Evolutionary conservation across 2,329 filamentous ascomycete genomes (phyloP).

Genomic region (Bisporella sp.): DNA sequence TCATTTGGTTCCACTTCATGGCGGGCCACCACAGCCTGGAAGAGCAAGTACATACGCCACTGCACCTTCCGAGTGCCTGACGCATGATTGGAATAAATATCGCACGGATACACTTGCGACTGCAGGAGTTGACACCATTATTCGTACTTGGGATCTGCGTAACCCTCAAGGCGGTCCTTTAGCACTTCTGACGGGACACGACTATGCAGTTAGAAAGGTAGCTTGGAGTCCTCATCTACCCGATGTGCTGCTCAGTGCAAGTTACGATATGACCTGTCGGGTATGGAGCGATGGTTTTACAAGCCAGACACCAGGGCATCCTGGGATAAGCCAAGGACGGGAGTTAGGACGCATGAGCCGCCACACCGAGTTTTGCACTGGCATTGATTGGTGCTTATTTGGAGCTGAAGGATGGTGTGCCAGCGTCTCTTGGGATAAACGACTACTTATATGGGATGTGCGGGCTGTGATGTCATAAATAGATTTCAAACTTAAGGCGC

Average conservation of each 20-base stretch:
- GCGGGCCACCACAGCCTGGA: slow-evolving; percentile 35
- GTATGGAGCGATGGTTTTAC: slow-evolving; percentile 76
- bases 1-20: slow-evolving; percentile 76
- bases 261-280: slow-evolving; percentile 97
- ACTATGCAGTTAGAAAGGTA: slow-evolving; percentile 81
- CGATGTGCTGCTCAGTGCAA: slow-evolving; percentile 79
- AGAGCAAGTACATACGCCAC: slow-evolving; percentile 22
- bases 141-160: slow-evolving; percentile 87
- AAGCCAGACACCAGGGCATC: slow-evolving; percentile 25
- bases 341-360: slow-evolving; percentile 68
- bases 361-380: slow-evolving; percentile 94
- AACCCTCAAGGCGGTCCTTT: slow-evolving; percentile 66
- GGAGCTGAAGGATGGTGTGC: slow-evolving; percentile 94
- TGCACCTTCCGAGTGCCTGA: slow-evolving; percentile 63
- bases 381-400: slow-evolving; percentile 97
- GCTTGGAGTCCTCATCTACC: slow-evolving; percentile 93
- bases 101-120: slow-evolving; percentile 76
- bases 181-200: slow-evolving; percentile 72
- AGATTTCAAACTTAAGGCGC: too few relatives aligned
- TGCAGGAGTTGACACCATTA: slow-evolving; percentile 78
- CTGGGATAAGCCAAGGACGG: slow-evolving; percentile 16
- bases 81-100: slow-evolving; percentile 99
- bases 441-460: slow-evolving; percentile 87
- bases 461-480: slow-evolving; percentile 47
- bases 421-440: slow-evolving; percentile 90